Evolutionary conservation across 2,329 filamentous ascomycete genomes (phyloP), one percentile per base, ranked within the genome.

Genomic region (Trichoderma breve): DNA sequence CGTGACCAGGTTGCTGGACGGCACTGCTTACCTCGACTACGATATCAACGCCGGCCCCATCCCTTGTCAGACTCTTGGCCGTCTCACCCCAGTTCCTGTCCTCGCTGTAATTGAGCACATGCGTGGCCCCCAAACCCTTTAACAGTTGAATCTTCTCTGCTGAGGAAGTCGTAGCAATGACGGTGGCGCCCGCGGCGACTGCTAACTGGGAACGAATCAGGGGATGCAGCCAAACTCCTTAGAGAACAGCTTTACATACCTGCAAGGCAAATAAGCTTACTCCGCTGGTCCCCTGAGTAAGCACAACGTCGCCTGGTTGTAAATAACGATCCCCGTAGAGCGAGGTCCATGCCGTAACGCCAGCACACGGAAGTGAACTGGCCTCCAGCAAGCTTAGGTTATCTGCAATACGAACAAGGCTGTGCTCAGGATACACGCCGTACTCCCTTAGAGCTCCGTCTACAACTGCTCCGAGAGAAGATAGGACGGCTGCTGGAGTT

Each of bases 231-330:
- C 9, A 28, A 6, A 30, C 26, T 51, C 28, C 32, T 6, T 32
- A 5, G 28, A n/a, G 14, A 34, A 34, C n/a, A 32, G 6, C 9
- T 34, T 51, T 60, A 61, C 34, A 36, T 36, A 36, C 66, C 55
- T 69, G 66, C 55, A 61, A 6, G 2, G 53, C 65, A 24, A 61
- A 51, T 47, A 69, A 26, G 36, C 66, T 61, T 6, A 69, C 66
- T 18, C 66, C 55, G 18, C 66, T 18, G 12, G 55, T 61, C 21
- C 55, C 66, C 47, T 61, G 66, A 32, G 63, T 66, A 28, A 66
- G 63, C 47, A 66, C 63, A 6, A 53, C 30, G 18, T 55, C 43
- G 43, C 63, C 63, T 8, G 39, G 39, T 39, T 60, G 55, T 34
- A 47, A 6, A 32, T 7, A 30, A 57, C 28, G 36, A 15, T 61